Percentiles rank a stretch among this genome's conserved stretches.
phyloP scores from a whole-genome alignment of 805 yeast genomes.

The Saccharomycopsis javanensis region DNA sequence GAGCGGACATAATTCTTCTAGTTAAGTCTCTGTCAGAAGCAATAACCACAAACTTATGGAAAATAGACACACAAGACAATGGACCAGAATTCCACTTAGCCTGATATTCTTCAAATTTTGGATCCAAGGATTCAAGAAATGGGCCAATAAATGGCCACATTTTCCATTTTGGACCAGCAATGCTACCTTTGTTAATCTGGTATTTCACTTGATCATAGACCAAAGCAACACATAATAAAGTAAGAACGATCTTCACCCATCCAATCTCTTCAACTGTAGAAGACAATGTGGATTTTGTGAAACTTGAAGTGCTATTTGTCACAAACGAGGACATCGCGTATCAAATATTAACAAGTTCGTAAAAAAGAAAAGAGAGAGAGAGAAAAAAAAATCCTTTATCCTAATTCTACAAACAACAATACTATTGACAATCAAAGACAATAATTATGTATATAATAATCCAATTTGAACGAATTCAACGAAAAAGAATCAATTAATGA shows the following conservation, averaged over 20 bases:
- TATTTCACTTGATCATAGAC: slow-evolving; percentile 73
- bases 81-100: slow-evolving; percentile 95
- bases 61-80: slow-evolving; percentile 90
- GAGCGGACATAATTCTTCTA: slow-evolving; percentile 76
- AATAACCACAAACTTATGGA: slow-evolving; percentile 95
- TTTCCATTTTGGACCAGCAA: slow-evolving; percentile 85
- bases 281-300: background rate
- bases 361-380: too few relatives aligned
- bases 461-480: too few relatives aligned
- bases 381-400: too few relatives aligned
- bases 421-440: too few relatives aligned
- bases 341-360: too few relatives aligned
- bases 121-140: slow-evolving; percentile 86
- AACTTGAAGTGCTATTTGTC: background rate
- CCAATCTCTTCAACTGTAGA: background rate
- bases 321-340: background rate
- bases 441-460: too few relatives aligned
- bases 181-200: slow-evolving; percentile 69
- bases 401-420: too few relatives aligned
- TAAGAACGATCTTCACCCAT: slow-evolving; percentile 44
- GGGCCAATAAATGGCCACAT: slow-evolving; percentile 96
- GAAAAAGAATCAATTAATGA: too few relatives aligned
- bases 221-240: slow-evolving; percentile 39
- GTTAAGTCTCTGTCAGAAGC: slow-evolving; percentile 84
- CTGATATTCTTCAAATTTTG: slow-evolving; percentile 86